Base-by-base conservation (phyloP, 2,329 filamentous ascomycete species). In the Ophiostoma montium region DNA sequence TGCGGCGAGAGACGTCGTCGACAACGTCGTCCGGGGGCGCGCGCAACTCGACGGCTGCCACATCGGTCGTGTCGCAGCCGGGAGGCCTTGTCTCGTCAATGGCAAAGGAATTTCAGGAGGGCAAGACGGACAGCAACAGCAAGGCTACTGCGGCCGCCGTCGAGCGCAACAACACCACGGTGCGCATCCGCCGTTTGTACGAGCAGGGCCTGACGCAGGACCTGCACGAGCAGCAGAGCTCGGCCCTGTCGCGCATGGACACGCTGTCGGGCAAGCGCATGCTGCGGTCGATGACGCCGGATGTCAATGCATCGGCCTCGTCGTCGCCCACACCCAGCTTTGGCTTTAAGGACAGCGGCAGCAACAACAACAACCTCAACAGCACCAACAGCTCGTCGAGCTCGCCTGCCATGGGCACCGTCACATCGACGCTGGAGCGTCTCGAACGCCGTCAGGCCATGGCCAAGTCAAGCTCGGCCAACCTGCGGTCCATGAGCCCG, bases 41-140 rank as follows among this genome's bases (percentile, higher is more conserved):
- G 23, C 80, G 86, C 27, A 81, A 78, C 49, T 95, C 90, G 0
- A 95, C 89, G 1, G 86, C 88, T 7, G 88, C 87, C 3, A 95
- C 88, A 0, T 95, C 90, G 0, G 70, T 94, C 46, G 78, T 81
- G n/a, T 94, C 88, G 0, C 86, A 90, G 52, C 68, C 68, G 15
- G 62, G 73, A 1, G 62, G 73, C 1, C 13, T 48, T 2, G 18
- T 16, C 11, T 62, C 69, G 3, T 74, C 75, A 11, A 16, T 44
- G 1, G 49, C 69, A 27, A 78, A 72, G 53, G 76, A 79, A 35
- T 65, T 62, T 57, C 70, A 72, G 32, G n/a, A n/a, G n/a, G n/a
- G n/a, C n/a, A 42, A 30, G 39, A 11, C 15, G 4, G 38, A 23
- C 5, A 15, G 13, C 15, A 15, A 35, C 35, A 35, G 35, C n/a